Base-by-base conservation (phyloP, 2,329 filamentous ascomycete genomes). In the Sclerotinia nivalis region DNA sequence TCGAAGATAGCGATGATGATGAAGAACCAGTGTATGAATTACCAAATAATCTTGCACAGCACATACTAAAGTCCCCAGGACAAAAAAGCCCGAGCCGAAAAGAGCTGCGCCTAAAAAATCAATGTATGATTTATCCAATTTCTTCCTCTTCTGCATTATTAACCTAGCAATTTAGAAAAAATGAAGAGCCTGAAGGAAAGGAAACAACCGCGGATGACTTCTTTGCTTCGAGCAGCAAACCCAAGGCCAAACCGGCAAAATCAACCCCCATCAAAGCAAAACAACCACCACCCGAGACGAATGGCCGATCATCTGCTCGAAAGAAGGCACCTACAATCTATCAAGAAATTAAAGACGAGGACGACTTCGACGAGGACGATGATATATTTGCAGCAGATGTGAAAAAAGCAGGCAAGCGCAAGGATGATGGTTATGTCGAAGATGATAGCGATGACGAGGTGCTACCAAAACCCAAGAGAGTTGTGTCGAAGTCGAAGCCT, bases 1-100 rank as follows among this genome's bases (percentile, higher is more conserved):
- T 96, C 60, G 88, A 93, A 72, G 93, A 97, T 72, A 95, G 92
- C 73, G 90, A 92, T 56, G 92, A 94, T 69, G 92, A 94, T 43
- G 90, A 65, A 40, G 61, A 92, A 50, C 72, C 81, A 55, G 79
- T 76, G 75, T 80, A 79, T 69, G 75, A 76, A 69, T 76, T 0
- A 28, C 28, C 13, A 18, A 47, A 20, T 45, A 66, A 31, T 10
- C 34, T n/a, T 31, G 40, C 15, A 28, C 40, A 31, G 28, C 40
- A 59, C 40, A 68, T 66, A 77, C 79, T 75, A 47, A 77, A 59
- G 40, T 47, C 55, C 56, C 72, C 25, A 80, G 80, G 45, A 71
- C 73, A 40, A 84, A 84, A 70, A 82, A 80, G 70, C 78, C 78
- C 55, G 86, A 84, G 34, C 81, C 83, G 12, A 89, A 88, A 79